Conservation (phyloP, 2,329 filamentous ascomycete genomes). For the Plenodomus biglobosus region DNA sequence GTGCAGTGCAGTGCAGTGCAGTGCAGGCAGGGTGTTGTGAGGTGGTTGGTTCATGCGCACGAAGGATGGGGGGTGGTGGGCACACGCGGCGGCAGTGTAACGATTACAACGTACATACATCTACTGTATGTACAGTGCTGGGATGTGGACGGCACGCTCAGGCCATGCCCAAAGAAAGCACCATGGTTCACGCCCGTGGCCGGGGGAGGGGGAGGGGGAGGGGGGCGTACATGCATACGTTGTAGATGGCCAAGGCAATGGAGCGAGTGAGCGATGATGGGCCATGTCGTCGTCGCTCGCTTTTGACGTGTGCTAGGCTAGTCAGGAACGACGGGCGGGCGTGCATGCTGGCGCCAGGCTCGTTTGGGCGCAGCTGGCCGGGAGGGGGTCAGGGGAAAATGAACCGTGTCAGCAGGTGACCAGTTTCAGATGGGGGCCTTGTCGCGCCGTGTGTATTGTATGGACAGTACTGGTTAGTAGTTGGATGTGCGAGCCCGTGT, state of each 20-base stretch:
- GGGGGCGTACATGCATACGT: too few species aligned
- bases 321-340: slow-evolving; percentile 11
- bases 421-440: slow-evolving; percentile 16
- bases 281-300: neutral
- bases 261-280: too few species aligned
- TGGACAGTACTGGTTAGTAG: too few species aligned
- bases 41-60: too few species aligned
- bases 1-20: too few species aligned
- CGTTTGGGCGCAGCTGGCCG: slow-evolving; percentile 6
- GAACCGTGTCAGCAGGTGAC: slow-evolving; percentile 12
- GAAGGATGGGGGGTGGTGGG: neutral
- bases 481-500: too few species aligned
- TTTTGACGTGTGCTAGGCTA: neutral
- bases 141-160: neutral
- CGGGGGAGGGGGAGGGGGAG: too few species aligned
- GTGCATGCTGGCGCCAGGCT: neutral
- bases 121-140: too few species aligned
- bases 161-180: neutral
- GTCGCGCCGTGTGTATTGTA: too few species aligned
- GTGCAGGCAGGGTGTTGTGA: too few species aligned
- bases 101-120: too few species aligned
- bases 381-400: slow-evolving; percentile 13
- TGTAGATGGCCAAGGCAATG: too few species aligned
- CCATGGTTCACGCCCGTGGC: neutral
- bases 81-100: neutral